A percentile compares a stretch with the other conserved stretches of the same genome.
Evolutionary conservation across 805 yeast genomes (phyloP).

Genomic region (Yamadazyma paraphyllophila): DNA sequence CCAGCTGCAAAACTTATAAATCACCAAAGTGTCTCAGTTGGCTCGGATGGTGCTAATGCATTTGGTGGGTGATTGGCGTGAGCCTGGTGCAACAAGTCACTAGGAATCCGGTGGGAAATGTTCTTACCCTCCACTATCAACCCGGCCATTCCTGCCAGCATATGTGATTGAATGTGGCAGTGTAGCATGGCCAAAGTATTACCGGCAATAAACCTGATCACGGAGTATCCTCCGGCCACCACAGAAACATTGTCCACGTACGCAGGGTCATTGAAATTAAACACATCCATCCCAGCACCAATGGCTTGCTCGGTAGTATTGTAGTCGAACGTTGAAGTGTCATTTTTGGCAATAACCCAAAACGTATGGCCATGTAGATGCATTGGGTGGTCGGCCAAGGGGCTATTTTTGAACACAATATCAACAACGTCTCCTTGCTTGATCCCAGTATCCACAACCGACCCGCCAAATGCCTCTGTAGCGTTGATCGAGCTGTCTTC

Average conservation of each 20-base stretch:
- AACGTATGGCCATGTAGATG: conserved; percentile 36
- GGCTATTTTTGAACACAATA: conserved; percentile 27
- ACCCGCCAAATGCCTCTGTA: conserved; percentile 12
- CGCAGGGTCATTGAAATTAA: conserved; percentile 22
- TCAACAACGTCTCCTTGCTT: conserved; percentile 30
- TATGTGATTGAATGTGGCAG: conserved; percentile 35
- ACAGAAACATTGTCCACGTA: conserved; percentile 26
- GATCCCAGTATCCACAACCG: conserved; percentile 16
- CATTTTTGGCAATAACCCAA: conserved; percentile 26
- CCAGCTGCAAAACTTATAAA: no score
- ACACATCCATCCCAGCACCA: conserved; percentile 13
- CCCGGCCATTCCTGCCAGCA: conserved; percentile 29
- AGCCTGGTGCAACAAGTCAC: background rate
- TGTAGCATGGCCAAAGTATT: conserved; percentile 35
- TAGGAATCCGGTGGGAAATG: conserved; percentile 1
- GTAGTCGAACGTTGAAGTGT: conserved; percentile 21
- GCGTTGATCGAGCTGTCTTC: conserved; percentile 7
- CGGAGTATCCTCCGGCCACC: conserved; percentile 31
- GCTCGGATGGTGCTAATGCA: background rate
- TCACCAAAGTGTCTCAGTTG: no score
- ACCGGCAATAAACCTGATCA: conserved; percentile 29
- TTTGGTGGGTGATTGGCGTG: background rate
- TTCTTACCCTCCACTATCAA: conserved; percentile 12
- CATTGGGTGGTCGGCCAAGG: conserved; percentile 30
- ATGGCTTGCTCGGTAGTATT: conserved; percentile 24